Evolutionary conservation across 495 filamentous ascomycete genomes (phyloP).

Genomic region (Aspergillus bridgeri): DNA sequence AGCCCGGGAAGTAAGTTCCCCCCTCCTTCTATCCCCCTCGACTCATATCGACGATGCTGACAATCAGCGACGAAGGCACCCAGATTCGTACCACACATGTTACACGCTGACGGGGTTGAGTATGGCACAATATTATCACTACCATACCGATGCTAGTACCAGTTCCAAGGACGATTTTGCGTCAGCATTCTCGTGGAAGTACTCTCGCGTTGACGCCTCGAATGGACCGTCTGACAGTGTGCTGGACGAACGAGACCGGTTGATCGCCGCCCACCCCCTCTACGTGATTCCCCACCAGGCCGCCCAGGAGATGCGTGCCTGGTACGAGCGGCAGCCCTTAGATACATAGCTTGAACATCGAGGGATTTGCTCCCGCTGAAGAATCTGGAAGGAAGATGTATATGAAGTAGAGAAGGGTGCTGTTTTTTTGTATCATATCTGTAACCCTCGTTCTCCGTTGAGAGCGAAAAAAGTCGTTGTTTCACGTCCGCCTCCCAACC

Average conservation of each 20-base stretch:
- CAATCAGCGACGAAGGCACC: slow-evolving; percentile 46
- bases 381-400: neutral
- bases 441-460: neutral
- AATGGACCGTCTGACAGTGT: neutral
- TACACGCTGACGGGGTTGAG: slow-evolving; percentile 88
- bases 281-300: neutral
- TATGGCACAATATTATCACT: slow-evolving; percentile 72
- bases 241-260: neutral
- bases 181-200: slow-evolving; percentile 65
- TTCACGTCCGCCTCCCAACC: too few relatives aligned
- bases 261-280: neutral
- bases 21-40: neutral
- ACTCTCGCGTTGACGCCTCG: slow-evolving; percentile 22
- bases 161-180: slow-evolving; percentile 34
- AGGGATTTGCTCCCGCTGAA: neutral
- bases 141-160: slow-evolving; percentile 48
- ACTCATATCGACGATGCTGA: slow-evolving; percentile 7
- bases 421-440: neutral
- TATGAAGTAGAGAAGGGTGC: neutral
- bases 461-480: neutral
- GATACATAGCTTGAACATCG: neutral
- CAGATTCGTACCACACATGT: slow-evolving; percentile 88
- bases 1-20: slow-evolving; percentile 76
- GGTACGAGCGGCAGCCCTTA: neutral
- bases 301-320: neutral